A percentile compares a stretch with the other conserved stretches of the same genome.
phyloP scores from a whole-genome alignment of 1,284 basidiomycete species.

The Puccinia triticina region DNA sequence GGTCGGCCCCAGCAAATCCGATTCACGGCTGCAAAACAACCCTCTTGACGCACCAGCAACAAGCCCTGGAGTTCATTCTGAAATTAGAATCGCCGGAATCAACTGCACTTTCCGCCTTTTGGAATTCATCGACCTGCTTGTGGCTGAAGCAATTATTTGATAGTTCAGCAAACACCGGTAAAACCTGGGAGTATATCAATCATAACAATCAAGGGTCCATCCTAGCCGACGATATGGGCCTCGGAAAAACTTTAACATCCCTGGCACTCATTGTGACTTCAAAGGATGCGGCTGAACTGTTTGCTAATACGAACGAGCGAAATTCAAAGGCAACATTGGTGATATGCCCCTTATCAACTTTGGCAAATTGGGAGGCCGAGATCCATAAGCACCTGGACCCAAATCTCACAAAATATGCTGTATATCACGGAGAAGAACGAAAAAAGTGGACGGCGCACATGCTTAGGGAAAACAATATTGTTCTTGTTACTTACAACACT shows the following conservation, averaged over 20 bases:
- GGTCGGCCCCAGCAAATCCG: not conserved
- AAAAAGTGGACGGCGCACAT: not conserved
- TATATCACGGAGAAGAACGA: conserved; percentile 14
- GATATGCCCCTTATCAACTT: conserved; percentile 10
- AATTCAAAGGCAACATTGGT: not conserved
- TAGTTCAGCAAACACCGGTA: not conserved
- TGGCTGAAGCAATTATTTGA: not conserved
- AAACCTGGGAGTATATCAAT: not conserved
- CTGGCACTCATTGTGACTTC: conserved; percentile 1
- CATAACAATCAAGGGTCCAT: not conserved
- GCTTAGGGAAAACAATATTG: not conserved
- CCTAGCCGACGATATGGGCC: conserved; percentile 9
- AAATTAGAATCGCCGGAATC: not conserved
- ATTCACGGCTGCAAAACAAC: not conserved
- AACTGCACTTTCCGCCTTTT: not conserved
- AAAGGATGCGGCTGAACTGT: not conserved
- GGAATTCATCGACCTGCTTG: not conserved
- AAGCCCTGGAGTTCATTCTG: conserved; percentile 23
- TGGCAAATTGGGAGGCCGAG: conserved; percentile 13
- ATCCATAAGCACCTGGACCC: not conserved
- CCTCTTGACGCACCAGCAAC: conserved; percentile 2
- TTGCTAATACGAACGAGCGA: not conserved
- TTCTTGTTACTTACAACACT: conserved; percentile 12
- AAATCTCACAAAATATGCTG: not conserved
- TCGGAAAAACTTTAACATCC: conserved; percentile 18